Percentiles rank a stretch among this genome's conserved stretches.
phyloP scores from a whole-genome alignment of 2,329 filamentous ascomycete genomes.

The Blastomyces parvus region DNA sequence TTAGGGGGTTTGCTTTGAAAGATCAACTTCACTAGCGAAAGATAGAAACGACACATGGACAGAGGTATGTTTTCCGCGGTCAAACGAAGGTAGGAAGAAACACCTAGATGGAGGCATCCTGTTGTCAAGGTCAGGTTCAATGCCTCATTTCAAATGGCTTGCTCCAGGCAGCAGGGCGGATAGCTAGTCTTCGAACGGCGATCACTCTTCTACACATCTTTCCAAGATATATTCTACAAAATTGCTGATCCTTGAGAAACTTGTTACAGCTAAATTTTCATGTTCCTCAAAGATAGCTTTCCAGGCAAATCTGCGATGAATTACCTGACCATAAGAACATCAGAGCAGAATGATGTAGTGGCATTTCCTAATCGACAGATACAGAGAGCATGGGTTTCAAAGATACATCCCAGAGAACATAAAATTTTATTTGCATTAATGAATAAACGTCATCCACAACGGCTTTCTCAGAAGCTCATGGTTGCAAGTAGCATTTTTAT shows the following conservation, averaged over 20 bases:
- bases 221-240: not conserved
- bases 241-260: not conserved
- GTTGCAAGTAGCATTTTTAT: not conserved
- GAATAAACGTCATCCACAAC: not conserved
- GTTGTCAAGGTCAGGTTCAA: not conserved
- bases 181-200: not conserved
- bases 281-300: not conserved
- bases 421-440: not conserved
- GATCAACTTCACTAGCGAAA: not conserved
- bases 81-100: not conserved
- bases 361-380: too few species aligned
- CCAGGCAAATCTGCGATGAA: too few species aligned
- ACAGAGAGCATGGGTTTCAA: too few species aligned
- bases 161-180: not conserved
- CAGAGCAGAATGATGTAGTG: too few species aligned
- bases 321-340: too few species aligned
- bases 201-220: not conserved
- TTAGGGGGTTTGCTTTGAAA: not conserved
- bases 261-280: not conserved
- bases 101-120: not conserved
- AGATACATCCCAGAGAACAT: too few species aligned
- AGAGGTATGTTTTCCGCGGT: not conserved
- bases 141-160: not conserved
- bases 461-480: not conserved
- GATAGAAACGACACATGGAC: not conserved